Percentiles rank a stretch among this genome's conserved stretches.
These are phyloP conservation scores for Hypomontagnella monticulosa DNA, from an alignment of 495 filamentous ascomycete genomes.

Conservation along the genomic window DNA sequence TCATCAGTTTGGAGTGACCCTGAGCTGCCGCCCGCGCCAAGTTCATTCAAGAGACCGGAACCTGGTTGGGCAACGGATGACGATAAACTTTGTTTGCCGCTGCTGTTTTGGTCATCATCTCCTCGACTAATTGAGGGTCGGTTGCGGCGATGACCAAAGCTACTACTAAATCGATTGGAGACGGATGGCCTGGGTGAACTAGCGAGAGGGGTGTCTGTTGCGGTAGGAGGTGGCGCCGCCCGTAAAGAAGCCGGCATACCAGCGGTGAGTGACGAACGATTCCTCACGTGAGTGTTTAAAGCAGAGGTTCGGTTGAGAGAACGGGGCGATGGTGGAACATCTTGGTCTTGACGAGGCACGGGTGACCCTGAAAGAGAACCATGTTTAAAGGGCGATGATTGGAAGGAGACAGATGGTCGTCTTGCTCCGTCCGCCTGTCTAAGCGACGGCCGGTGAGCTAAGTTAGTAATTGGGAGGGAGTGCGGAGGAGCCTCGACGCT, in stretches of 20 bases:
- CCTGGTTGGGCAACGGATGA: constrained; percentile 87
- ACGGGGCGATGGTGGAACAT: constrained; percentile 67
- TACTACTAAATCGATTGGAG: constrained; percentile 83
- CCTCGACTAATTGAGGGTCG: constrained; percentile 77
- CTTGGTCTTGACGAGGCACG: constrained; percentile 52
- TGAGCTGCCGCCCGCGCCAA: constrained; percentile 73
- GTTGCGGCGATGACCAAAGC: constrained; percentile 72
- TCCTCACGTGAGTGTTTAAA: constrained; percentile 69
- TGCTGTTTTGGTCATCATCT: constrained; percentile 87
- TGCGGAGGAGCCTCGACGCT: constrained; percentile 55
- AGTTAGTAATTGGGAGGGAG: constrained; percentile 56
- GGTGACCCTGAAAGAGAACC: constrained; percentile 94
- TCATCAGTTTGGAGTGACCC: constrained; percentile 86
- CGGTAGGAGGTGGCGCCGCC: constrained; percentile 57
- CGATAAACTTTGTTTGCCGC: constrained; percentile 83
- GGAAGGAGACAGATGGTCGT: constrained; percentile 90
- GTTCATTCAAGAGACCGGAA: constrained; percentile 81
- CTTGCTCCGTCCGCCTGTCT: constrained; percentile 54
- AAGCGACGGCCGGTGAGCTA: constrained; percentile 50
- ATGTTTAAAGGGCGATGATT: constrained; percentile 84
- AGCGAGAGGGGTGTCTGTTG: constrained; percentile 69
- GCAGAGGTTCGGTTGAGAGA: constrained; percentile 62
- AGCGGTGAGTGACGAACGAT: constrained; percentile 70
- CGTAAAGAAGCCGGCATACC: constrained; percentile 73
- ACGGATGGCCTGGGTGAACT: constrained; percentile 78